Evolutionary conservation across 108 stramenopile genomes (phyloP).

Genomic region (Conticribra weissflogii): DNA sequence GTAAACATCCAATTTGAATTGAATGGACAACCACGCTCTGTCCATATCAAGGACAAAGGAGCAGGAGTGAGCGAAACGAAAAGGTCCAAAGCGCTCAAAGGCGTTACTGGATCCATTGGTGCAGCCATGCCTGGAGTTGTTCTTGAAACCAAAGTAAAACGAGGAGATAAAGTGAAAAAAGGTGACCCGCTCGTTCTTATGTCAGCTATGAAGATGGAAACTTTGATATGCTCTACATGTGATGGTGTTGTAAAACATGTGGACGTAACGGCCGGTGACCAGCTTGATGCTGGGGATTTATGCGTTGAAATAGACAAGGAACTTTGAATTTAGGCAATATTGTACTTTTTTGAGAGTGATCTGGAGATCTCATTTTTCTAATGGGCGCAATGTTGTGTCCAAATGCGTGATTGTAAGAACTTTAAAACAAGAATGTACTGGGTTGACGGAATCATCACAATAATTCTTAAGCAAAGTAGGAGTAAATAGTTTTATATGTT

Average conservation of each 20-base stretch:
- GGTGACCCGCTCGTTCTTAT: slow-evolving; percentile 91
- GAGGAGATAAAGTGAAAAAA: slow-evolving; percentile 86
- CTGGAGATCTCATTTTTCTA: too few species aligned
- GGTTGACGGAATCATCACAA: too few species aligned
- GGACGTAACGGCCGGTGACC: slow-evolving; percentile 86
- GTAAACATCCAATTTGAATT: slow-evolving; percentile 92
- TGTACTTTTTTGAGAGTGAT: too few species aligned
- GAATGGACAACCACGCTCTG: slow-evolving; percentile 89
- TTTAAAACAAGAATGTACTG: too few species aligned
- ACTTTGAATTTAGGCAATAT: too few species aligned
- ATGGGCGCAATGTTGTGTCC: too few species aligned
- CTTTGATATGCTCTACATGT: slow-evolving; percentile 82
- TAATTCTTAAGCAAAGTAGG: too few species aligned
- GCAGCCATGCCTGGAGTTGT: slow-evolving; percentile 97
- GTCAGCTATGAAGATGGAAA: slow-evolving; percentile 99
- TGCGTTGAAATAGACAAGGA: slow-evolving; percentile 85
- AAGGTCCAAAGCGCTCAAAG: slow-evolving; percentile 66
- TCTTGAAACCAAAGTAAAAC: slow-evolving; percentile 86
- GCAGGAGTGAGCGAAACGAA: slow-evolving; percentile 36
- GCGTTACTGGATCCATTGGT: slow-evolving; percentile 67
- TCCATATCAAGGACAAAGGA: slow-evolving; percentile 72
- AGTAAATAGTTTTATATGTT: too few species aligned
- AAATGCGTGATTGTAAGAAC: too few species aligned
- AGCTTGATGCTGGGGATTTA: slow-evolving; percentile 88
- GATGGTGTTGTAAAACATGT: slow-evolving; percentile 81